Percentiles rank a stretch among this genome's conserved stretches.
Conservation (phyloP, 202 grass and related monocot genomes). For the Musa balbisiana region DNA sequence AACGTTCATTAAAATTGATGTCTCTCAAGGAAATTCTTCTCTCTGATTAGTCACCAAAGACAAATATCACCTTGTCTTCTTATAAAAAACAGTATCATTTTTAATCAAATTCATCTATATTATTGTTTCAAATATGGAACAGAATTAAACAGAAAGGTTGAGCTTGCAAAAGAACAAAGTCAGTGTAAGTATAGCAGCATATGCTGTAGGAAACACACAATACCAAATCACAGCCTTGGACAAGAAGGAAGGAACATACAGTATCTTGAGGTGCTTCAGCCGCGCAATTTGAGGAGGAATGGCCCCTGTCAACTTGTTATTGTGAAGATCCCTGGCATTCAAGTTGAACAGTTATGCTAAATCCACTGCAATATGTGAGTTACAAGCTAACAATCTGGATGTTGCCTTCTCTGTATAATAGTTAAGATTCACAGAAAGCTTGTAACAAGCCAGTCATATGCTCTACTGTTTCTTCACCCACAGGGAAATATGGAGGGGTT, state of each 20-base stretch:
- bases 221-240: background rate
- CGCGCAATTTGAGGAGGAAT: constrained; percentile 79
- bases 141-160: too few species aligned
- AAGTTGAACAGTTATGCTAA: constrained; percentile 4
- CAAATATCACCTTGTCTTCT: too few species aligned
- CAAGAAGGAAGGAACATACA: constrained; percentile 39
- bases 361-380: background rate
- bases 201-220: background rate
- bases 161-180: background rate
- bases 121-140: too few species aligned
- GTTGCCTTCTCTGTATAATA: background rate
- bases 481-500: too few species aligned
- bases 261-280: constrained; percentile 77
- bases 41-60: too few species aligned
- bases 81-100: too few species aligned
- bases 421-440: background rate
- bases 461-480: too few species aligned
- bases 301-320: constrained; percentile 94
- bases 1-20: too few species aligned
- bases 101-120: too few species aligned
- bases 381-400: background rate
- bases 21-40: too few species aligned
- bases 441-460: too few species aligned
- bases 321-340: constrained; percentile 77
- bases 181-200: background rate